phyloP scores from a whole-genome alignment of 208 protist genomes.

The Angomonas ambiguus region DNA sequence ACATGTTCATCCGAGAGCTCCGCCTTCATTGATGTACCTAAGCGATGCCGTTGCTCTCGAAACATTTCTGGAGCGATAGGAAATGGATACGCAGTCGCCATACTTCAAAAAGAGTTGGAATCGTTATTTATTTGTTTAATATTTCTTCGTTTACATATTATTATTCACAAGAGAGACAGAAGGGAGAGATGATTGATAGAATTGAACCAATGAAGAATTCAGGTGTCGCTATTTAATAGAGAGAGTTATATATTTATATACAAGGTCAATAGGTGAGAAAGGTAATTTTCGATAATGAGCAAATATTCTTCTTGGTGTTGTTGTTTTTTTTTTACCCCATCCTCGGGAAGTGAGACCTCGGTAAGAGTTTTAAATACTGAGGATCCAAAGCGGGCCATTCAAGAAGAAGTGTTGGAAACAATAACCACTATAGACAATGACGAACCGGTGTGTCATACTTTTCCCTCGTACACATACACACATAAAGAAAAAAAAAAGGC shows the following conservation, averaged over 20 bases:
- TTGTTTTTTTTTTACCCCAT: too few species aligned
- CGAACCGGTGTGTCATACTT: background rate
- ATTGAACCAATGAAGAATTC: too few species aligned
- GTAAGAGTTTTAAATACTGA: too few species aligned
- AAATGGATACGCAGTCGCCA: conserved; percentile 57
- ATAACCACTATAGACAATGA: conserved; percentile 5
- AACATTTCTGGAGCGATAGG: conserved; percentile 76
- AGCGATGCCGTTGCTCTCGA: conserved; percentile 75
- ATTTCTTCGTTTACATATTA: background rate
- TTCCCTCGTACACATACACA: background rate
- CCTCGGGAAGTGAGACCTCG: too few species aligned
- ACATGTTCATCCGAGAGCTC: conserved; percentile 46
- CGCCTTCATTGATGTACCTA: conserved; percentile 36
- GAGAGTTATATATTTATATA: background rate
- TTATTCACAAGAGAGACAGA: background rate
- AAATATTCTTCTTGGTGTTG: too few species aligned
- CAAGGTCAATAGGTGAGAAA: background rate
- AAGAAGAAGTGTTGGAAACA: background rate
- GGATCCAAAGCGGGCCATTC: too few species aligned
- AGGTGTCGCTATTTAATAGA: too few species aligned
- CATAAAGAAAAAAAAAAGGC: conserved; percentile 10
- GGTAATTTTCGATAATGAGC: background rate
- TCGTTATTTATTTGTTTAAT: background rate
- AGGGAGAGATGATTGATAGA: background rate
- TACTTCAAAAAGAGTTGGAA: background rate